phyloP scores from a whole-genome alignment of 1,284 basidiomycete species.

The Moesziomyces parantarcticus region DNA sequence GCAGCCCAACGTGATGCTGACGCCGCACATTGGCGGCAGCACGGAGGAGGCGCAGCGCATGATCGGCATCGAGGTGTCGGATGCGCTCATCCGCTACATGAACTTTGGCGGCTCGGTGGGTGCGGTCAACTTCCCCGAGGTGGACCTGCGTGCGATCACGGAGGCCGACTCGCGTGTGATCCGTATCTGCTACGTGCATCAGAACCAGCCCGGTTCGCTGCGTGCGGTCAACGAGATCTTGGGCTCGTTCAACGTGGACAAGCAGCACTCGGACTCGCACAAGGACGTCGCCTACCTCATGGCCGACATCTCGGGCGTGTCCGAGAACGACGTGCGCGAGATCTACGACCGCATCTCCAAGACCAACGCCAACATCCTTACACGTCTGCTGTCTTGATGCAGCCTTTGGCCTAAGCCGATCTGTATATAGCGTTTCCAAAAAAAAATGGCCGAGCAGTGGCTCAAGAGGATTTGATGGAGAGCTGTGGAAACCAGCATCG shows the following conservation, averaged over 20 bases:
- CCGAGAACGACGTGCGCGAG: constrained; percentile 81
- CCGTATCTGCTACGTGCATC: constrained; percentile 94
- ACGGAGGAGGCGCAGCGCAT: constrained; percentile 98
- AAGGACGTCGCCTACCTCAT: constrained; percentile 94
- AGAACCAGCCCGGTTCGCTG: constrained; percentile 96
- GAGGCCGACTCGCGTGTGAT: constrained; percentile 82
- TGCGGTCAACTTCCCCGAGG: constrained; percentile 99
- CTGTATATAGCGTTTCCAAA: neutral
- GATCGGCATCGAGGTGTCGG: constrained; percentile 95
- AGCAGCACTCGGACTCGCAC: constrained; percentile 97
- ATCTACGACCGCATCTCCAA: constrained; percentile 84
- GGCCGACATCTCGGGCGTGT: constrained; percentile 94
- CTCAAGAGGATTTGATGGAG: no score
- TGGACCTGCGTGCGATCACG: constrained; percentile 88
- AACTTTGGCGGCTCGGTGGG: constrained; percentile 88
- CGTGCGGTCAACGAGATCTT: constrained; percentile 91
- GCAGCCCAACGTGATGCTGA: constrained; percentile 63
- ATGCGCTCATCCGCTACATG: constrained; percentile 87
- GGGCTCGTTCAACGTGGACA: constrained; percentile 96
- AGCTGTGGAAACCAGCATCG: no score
- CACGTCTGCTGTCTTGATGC: constrained; percentile 36
- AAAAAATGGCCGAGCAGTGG: no score
- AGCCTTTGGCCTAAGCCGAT: neutral
- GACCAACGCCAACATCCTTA: constrained; percentile 71
- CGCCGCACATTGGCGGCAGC: constrained; percentile 95